phyloP scores from a whole-genome alignment of 768 basidiomycete species.

The Tylopilus vinaceipallidus region DNA sequence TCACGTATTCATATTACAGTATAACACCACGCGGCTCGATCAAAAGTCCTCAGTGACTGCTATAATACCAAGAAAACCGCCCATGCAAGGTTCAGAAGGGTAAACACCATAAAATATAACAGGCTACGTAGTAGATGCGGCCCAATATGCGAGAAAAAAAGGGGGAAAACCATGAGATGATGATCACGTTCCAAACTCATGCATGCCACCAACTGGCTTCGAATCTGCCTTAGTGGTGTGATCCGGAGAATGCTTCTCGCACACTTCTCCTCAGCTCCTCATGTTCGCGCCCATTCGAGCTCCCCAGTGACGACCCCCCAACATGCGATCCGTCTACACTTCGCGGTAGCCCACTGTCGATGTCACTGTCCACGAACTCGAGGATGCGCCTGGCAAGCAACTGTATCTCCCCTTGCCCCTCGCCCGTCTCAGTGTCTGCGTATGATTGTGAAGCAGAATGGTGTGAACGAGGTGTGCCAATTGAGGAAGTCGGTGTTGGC shows the following conservation, averaged over 20 bases:
- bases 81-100: not conserved
- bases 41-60: not conserved
- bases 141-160: not conserved
- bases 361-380: slow-evolving; percentile 79
- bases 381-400: slow-evolving; percentile 80
- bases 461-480: slow-evolving; percentile 72
- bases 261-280: slow-evolving; percentile 82
- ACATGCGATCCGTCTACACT: slow-evolving; percentile 66
- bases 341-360: slow-evolving; percentile 56
- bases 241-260: slow-evolving; percentile 73
- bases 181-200: not conserved
- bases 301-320: slow-evolving; percentile 67
- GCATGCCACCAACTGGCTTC: not conserved
- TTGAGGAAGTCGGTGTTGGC: slow-evolving; percentile 67
- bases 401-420: slow-evolving; percentile 91
- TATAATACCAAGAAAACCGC: slow-evolving; percentile 3
- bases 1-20: too few relatives aligned
- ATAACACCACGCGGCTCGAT: too few relatives aligned
- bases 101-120: slow-evolving; percentile 13
- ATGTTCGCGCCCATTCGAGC: slow-evolving; percentile 58
- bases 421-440: slow-evolving; percentile 79
- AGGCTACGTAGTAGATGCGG: not conserved
- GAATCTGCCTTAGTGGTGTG: slow-evolving; percentile 37
- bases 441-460: slow-evolving; percentile 69
- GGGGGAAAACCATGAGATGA: not conserved